Conservation (phyloP, 2,329 filamentous ascomycete genomes). For the Monosporascus sp. region DNA sequence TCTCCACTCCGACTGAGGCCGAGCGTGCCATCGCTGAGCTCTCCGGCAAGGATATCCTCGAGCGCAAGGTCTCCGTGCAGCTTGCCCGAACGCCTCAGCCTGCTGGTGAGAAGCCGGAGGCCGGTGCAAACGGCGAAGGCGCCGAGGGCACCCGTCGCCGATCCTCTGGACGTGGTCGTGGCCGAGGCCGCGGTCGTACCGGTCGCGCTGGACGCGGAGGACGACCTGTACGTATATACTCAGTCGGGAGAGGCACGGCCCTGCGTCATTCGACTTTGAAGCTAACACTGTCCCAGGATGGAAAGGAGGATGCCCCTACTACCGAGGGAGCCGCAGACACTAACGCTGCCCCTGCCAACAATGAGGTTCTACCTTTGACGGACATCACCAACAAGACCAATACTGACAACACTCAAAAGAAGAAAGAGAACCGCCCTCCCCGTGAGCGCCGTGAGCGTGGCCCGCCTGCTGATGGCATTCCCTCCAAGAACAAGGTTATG, state of each 20-base stretch:
- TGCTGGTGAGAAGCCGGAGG: conserved; percentile 69
- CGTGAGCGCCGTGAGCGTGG: conserved; percentile 75
- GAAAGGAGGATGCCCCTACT: conserved; percentile 41
- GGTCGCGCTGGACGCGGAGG: conserved; percentile 60
- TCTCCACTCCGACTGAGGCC: conserved; percentile 89
- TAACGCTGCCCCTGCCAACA: conserved; percentile 42
- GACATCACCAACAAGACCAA: conserved; percentile 52
- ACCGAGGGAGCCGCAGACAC: conserved; percentile 42
- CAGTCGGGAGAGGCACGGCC: background rate
- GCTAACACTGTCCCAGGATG: conserved; percentile 16
- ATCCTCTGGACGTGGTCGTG: conserved; percentile 59
- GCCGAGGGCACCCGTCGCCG: conserved; percentile 61
- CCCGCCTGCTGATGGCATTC: conserved; percentile 92
- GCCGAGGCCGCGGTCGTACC: conserved; percentile 60
- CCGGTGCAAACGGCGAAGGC: conserved; percentile 66
- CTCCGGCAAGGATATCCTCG: conserved; percentile 94
- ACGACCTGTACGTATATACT: conserved; percentile 41
- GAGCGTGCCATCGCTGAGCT: conserved; percentile 93
- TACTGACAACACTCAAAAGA: conserved; percentile 27
- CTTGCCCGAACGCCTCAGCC: conserved; percentile 95
- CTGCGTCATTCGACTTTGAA: conserved; percentile 3
- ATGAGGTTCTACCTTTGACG: conserved; percentile 48
- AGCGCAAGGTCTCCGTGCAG: conserved; percentile 98
- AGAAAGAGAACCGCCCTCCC: conserved; percentile 43
- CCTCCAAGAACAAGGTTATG: conserved; percentile 99